phyloP scores from a whole-genome alignment of 2,329 filamentous ascomycete species.

The Fusarium dlaminii region DNA sequence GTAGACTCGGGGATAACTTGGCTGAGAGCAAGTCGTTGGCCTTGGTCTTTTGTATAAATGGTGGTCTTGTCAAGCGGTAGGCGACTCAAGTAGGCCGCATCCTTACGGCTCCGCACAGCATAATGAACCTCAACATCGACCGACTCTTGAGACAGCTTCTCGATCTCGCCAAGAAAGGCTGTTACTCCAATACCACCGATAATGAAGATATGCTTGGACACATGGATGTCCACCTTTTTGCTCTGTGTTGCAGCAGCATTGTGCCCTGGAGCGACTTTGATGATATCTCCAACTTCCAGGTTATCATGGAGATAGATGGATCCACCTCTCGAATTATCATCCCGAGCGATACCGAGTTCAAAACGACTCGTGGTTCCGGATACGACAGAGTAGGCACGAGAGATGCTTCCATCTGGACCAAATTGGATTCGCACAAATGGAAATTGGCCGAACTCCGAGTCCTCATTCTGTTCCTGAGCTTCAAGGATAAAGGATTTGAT shows the following conservation, averaged over 20 bases:
- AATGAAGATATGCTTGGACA: conserved; percentile 7
- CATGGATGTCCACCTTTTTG: too few relatives aligned
- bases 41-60: conserved; percentile 14
- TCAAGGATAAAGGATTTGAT: conserved; percentile 20
- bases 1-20: neutral
- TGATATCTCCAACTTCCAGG: neutral
- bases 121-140: conserved; percentile 8
- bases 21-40: neutral
- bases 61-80: neutral
- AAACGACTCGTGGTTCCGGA: conserved; percentile 1
- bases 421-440: conserved; percentile 21
- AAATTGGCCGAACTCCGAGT: neutral
- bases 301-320: conserved; percentile 15
- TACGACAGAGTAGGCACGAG: conserved; percentile 25
- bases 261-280: conserved; percentile 7
- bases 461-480: neutral
- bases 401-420: neutral
- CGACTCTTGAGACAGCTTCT: neutral
- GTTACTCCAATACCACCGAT: conserved; percentile 22
- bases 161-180: conserved; percentile 6
- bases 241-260: neutral
- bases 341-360: conserved; percentile 8
- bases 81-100: conserved; percentile 6
- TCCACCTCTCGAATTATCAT: conserved; percentile 18
- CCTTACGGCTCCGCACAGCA: conserved; percentile 7